Evolutionary conservation across 1,284 basidiomycete species (phyloP).

Genomic region (Ustilago bromivora): DNA sequence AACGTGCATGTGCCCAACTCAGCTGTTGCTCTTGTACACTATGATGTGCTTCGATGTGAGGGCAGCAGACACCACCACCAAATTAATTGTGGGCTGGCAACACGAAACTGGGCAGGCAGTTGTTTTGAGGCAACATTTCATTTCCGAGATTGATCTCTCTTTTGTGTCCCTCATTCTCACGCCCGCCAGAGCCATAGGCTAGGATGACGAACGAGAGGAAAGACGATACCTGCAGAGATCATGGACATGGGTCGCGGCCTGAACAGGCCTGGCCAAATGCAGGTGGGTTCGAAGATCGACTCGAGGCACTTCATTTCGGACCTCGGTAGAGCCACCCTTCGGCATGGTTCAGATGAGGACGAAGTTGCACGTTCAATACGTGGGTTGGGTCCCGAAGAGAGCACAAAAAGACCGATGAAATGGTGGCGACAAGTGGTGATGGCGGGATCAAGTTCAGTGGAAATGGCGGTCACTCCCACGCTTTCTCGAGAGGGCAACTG

Average conservation of each 20-base stretch:
- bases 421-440: conserved; percentile 2
- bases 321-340: not conserved
- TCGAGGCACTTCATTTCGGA: not conserved
- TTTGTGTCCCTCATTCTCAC: not conserved
- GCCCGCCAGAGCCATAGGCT: not conserved
- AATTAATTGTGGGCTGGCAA: not conserved
- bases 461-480: not conserved
- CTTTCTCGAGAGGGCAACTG: not conserved
- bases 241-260: not conserved
- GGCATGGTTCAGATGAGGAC: not conserved
- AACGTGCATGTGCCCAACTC: not conserved
- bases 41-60: not conserved
- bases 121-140: not conserved
- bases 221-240: too few relatives aligned
- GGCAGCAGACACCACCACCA: not conserved
- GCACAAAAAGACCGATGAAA: not conserved
- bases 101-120: not conserved
- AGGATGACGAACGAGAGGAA: not conserved
- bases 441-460: not conserved
- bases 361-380: not conserved
- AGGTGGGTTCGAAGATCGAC: not conserved
- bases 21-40: not conserved
- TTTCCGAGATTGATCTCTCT: not conserved
- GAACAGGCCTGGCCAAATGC: not conserved
- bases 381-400: too few relatives aligned